Base-by-base conservation (phyloP, 176 grass and related monocot species). In the Juncus effusus region DNA sequence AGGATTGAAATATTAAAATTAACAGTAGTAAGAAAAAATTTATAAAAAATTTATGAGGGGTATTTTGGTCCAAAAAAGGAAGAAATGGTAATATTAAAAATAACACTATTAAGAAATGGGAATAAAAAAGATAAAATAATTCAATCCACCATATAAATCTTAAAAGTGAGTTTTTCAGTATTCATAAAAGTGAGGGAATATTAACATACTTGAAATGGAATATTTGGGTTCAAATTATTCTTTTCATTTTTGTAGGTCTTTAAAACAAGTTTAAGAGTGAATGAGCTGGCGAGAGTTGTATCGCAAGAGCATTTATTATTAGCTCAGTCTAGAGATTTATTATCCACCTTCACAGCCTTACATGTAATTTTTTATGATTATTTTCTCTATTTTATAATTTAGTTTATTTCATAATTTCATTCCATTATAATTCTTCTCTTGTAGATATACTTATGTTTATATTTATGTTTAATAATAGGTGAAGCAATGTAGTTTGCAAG, bases 401-500 rank as follows among this genome's bases (percentile, higher is more conserved):
- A 19, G 50, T 42, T 15, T 15, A 40, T 38, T 40, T 12, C 42
- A 71, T 57, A 57, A 60, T 40, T 12, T 3, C 52, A 13, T 40
- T 40, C 41, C 58, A 59, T 42, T 47, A 47, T 47, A 47, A 47
- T 47, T 47, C 19, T 69, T 67, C 44, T n/a, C n/a, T 36, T 12
- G 13, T 10, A 51, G 7, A 13, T 70, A 40, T 51, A 36, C 35
- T 10, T 38, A 41, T 56, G 15, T 56, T 70, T 8, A 40, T 70
- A 70, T 56, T 40, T 37, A 36, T 70, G 28, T 54, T 76, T 36
- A 36, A 67, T 87, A 75, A 59, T 80, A 99, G 89, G 89, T 94
- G 5, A 99, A 87, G 53, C 84, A 87, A n/a, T 99, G 86, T 75
- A 90, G 89, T 71, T 63, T 99, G 69, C 76, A 90, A 76, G 77